Evolutionary conservation across 2,329 filamentous ascomycete genomes (phyloP).

Genomic region (Scedosporium boydii): DNA sequence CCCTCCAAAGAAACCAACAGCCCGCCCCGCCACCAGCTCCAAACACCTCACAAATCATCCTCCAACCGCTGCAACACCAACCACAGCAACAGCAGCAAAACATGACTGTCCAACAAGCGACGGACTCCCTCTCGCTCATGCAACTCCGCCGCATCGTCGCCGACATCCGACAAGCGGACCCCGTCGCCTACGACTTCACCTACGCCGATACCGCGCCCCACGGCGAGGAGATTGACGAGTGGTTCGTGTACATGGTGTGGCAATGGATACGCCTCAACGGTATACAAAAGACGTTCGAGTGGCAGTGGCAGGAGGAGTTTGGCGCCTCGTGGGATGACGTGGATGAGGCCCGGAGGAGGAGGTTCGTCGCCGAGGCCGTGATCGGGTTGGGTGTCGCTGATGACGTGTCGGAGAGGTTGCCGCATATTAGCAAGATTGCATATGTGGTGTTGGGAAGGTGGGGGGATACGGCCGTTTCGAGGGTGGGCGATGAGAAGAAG

Average conservation of each 20-base stretch:
- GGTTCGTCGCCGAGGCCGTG: conserved; percentile 49
- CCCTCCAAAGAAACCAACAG: conserved; percentile 19
- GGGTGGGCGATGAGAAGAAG: conserved; percentile 27
- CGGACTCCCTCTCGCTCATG: conserved; percentile 64
- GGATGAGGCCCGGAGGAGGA: conserved; percentile 41
- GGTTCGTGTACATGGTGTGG: conserved; percentile 87
- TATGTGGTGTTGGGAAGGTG: conserved; percentile 62
- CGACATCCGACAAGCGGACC: conserved; percentile 61
- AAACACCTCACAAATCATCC: neutral
- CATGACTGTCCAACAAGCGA: conserved; percentile 24
- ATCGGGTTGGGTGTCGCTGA: conserved; percentile 26
- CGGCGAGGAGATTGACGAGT: conserved; percentile 88
- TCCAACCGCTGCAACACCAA: neutral
- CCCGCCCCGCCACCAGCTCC: conserved; percentile 21
- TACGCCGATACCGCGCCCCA: conserved; percentile 66
- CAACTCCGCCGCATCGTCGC: conserved; percentile 65
- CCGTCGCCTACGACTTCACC: conserved; percentile 74
- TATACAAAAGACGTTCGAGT: conserved; percentile 67
- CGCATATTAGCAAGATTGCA: conserved; percentile 46
- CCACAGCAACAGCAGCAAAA: conserved; percentile 7
- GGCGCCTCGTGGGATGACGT: conserved; percentile 55
- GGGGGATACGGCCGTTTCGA: conserved; percentile 54
- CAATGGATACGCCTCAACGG: conserved; percentile 72
- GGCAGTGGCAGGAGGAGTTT: conserved; percentile 55
- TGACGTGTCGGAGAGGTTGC: conserved; percentile 38